Base-by-base conservation (phyloP, 148 eudicot genomes). In the Rhododendron ferrugineum region DNA sequence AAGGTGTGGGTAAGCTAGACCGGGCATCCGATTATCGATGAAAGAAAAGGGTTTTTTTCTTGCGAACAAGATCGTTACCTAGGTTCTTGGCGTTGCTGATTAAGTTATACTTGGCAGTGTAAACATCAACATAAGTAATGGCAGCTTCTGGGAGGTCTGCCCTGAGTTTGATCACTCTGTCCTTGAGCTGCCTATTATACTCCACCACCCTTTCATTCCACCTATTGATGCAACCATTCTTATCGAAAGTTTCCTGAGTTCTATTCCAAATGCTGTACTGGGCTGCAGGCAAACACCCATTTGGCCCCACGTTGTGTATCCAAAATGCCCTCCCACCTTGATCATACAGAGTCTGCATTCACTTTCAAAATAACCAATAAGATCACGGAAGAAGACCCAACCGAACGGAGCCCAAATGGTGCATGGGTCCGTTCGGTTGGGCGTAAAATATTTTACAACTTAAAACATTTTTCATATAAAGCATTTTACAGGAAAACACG, bases 221-320 rank as follows among this genome's bases (percentile, higher is more conserved):
- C 26, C 26, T n/a, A 46, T 85, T 89, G 15, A 87, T 18, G 70
- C 91, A 89, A 4, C 91, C 89, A 56, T 70, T 6, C 64, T 87
- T 66, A 32, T 89, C 91, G 5, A 85, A 58, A 49, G 3, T 73
- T 2, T 85, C 86, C 0, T 66, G 49, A 28, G 34, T 34, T 4
- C 46, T 20, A 85, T 82, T 44, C 7, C 42, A 40, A 73, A 42
- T 1, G 64, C 75, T 1, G 54, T 28, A 2, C 16, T 49, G 3
- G 49, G 16, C 26, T 20, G 14, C 4, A 11, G 91, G 90, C 74
- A 90, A 86, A 56, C 91, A 90, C 3, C 91, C 91, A 26, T 84
- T 83, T 6, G 90, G 90, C 18, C 88, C 90, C 22, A 88, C 84
- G 32, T 87, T 89, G 36, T 89, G 89, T 32, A 89, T 70, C 91